Conservation (phyloP, 2,329 filamentous ascomycete genomes). For the Fonsecaea pugnacius region DNA sequence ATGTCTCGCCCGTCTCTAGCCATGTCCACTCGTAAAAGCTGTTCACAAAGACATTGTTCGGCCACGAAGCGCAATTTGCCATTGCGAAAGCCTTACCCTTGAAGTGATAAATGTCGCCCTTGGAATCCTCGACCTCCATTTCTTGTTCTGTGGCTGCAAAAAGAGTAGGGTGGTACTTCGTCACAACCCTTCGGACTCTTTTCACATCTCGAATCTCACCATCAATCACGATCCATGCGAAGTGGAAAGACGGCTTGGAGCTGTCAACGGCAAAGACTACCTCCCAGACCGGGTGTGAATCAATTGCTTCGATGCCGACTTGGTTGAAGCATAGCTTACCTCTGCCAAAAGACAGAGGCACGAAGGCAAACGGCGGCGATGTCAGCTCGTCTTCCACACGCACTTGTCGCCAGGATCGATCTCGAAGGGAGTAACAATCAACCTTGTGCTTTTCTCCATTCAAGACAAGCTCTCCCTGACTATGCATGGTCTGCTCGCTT, state of each 20-base stretch:
- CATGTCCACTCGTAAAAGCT: neutral
- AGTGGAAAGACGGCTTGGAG: neutral
- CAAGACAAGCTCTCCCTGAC: neutral
- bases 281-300: neutral
- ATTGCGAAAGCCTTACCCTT: neutral
- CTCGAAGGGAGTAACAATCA: slow-evolving; percentile 4
- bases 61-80: neutral
- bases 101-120: neutral
- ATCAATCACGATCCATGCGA: slow-evolving; percentile 2
- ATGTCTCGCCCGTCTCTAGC: neutral
- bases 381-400: slow-evolving; percentile 2
- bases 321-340: neutral
- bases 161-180: neutral
- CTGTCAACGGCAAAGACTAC: neutral
- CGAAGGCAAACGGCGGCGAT: neutral
- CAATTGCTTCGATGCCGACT: neutral
- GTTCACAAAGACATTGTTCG: neutral
- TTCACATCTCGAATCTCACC: neutral
- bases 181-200: neutral
- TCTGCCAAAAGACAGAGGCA: slow-evolving; percentile 7
- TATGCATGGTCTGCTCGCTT: slow-evolving; percentile 48
- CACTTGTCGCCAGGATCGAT: slow-evolving; percentile 9
- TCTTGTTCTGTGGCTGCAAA: neutral
- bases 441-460: slow-evolving; percentile 1
- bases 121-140: neutral